Evolutionary conservation across 2,329 filamentous ascomycete species (phyloP), one percentile per base, ranked within the genome.

Genomic region (Huntiella bhutanensis): DNA sequence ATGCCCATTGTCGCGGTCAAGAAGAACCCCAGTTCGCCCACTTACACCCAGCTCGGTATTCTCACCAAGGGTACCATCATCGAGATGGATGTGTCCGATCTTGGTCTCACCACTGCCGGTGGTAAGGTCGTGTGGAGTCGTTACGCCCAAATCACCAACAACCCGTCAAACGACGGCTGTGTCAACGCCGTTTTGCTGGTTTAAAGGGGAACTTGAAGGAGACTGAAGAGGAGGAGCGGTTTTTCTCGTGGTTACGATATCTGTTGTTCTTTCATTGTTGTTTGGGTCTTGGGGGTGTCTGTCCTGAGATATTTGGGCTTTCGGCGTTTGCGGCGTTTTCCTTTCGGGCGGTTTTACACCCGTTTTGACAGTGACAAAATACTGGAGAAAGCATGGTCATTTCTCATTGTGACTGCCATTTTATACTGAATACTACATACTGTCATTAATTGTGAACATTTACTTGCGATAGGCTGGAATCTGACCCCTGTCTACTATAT

Each of bases 61-160:
- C 62, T 95, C 57, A 88, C 82, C 41, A 86, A 86, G 64, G 84
- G 84, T 52, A 88, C 65, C 0, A 60, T 69, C 43, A 76, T 88
- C 57, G 88, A 96, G 64, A 86, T 96, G 56, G 94, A 98, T 59
- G 86, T 95, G 28, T 82, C 75, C 48, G 91, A 98, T 60, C 64
- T 96, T 52, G 91, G 91, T 52, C 68, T 96, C 51, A 85, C 92
- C 12, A 96, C 91, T 2, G 80, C 87, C 1, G 79, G 77, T 52
- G 91, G 91, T 52, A 95, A 95, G 66, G 84, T 94, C 6, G 84
- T 88, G 5, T 95, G 87, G 87, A 86, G 84, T 54, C 71, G 83
- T 54, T 91, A 79, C 64, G 82, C 82, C 5, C 81, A 86, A 62
- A 70, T 83, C 38, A 70, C 70, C 16, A 71, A 70, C 57, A 67